Evolutionary conservation across 2,329 filamentous ascomycete species (phyloP).

Genomic region (Hypoxylon sp.): DNA sequence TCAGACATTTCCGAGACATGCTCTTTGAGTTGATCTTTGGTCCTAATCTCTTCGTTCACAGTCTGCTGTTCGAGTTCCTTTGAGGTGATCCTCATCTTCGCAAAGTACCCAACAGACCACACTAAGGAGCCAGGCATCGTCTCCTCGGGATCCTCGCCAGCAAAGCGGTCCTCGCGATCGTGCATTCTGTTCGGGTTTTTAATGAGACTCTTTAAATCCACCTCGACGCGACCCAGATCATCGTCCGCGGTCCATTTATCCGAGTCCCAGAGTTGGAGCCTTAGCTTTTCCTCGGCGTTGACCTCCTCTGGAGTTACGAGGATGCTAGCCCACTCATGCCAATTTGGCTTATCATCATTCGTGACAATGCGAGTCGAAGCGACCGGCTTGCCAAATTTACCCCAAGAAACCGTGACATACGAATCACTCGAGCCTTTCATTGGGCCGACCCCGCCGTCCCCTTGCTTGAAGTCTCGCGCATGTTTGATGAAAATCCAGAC

Average conservation of each 20-base stretch:
- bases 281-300: conserved; percentile 76
- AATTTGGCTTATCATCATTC: conserved; percentile 74
- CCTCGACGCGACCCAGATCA: conserved; percentile 78
- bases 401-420: conserved; percentile 80
- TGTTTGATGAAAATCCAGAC: conserved; percentile 74
- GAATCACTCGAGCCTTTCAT: conserved; percentile 75
- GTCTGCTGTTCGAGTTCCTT: conserved; percentile 73
- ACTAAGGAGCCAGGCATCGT: conserved; percentile 76
- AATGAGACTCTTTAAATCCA: conserved; percentile 76
- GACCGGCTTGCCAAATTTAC: conserved; percentile 79
- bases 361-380: conserved; percentile 74
- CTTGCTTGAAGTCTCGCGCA: conserved; percentile 78
- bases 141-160: conserved; percentile 73
- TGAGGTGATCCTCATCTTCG: conserved; percentile 73
- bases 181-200: conserved; percentile 68
- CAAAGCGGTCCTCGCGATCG: conserved; percentile 74
- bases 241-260: conserved; percentile 80
- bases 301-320: conserved; percentile 78
- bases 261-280: conserved; percentile 81
- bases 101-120: conserved; percentile 79
- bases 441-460: conserved; percentile 72
- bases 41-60: conserved; percentile 68
- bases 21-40: conserved; percentile 68
- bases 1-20: conserved; percentile 67
- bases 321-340: conserved; percentile 78